Base-by-base conservation (phyloP, 2,329 filamentous ascomycete species). In the Fusarium sp. region DNA sequence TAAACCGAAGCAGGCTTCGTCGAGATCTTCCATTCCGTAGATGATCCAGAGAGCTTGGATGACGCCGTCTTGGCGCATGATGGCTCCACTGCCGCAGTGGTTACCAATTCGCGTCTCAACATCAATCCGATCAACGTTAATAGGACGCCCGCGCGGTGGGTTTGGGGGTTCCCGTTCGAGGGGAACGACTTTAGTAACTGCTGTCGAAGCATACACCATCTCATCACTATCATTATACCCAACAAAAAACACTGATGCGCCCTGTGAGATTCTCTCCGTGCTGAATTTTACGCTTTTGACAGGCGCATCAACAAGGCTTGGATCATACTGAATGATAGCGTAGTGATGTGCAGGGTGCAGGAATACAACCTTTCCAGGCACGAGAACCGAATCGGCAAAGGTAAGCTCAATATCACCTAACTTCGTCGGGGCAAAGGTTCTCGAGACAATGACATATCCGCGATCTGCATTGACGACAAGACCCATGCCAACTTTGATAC, bases 321-420 rank as follows among this genome's bases (percentile, higher is more conserved):
- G 92, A 76, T 99, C 94, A 78, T 99, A 99, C 80, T 97, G 91
- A 72, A 99, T 88, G 73, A 99, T 91, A 65, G 92, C 92, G 79
- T 98, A 99, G 79, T 99, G 98, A 77, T 98, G 96, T 50, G 98
- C 84, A 10, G 96, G 96, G 76, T 99, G 96, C 77, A 99, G 83
- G 83, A 99, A 99, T 4, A 97, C 87, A 4, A 99, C 92, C 80
- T 97, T 97, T 72, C 92, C 96, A 69, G 94, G 92, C 8, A 98
- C 92, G 53, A 97, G 92, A 73, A 99, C 93, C 2, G 94, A 97
- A 77, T 98, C 96, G n/a, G 96, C 96, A 73, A 99, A 96, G 7
- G 95, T 97, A 70, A 99, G 88, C 40, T 92, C 93, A 69, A 99
- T 97, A 76, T 99, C 96, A 80, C 95, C 98, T 20, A 99, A 87